Conservation (phyloP, 345 rosid species). For the Gynandropsis gynandra region DNA sequence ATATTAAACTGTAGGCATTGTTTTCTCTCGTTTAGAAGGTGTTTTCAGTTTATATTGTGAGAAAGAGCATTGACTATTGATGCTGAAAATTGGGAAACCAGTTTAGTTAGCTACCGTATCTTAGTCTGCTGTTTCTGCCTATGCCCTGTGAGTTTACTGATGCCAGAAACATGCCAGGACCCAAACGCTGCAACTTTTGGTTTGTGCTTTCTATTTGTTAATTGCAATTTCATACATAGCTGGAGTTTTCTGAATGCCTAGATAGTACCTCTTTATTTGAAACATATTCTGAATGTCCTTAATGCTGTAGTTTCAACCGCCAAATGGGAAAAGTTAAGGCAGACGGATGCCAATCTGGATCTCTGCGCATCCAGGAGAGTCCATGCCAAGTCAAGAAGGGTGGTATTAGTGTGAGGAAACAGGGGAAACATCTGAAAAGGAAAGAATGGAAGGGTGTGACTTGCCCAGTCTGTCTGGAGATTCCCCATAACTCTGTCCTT, state of each 20-base stretch:
- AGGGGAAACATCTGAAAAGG: slow-evolving; percentile 36
- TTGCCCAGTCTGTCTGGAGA: slow-evolving; percentile 75
- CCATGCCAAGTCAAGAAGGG: slow-evolving; percentile 26
- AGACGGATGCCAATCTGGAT: slow-evolving; percentile 25
- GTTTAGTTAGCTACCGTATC: too few species aligned
- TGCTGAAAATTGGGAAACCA: too few species aligned
- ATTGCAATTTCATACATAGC: background rate
- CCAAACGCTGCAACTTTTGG: background rate
- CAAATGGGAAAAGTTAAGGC: slow-evolving; percentile 47
- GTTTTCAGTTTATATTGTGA: background rate
- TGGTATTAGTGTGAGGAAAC: slow-evolving; percentile 27
- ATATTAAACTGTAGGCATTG: background rate
- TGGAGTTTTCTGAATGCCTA: slow-evolving; percentile 8
- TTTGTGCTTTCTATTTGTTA: background rate
- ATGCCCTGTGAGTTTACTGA: background rate
- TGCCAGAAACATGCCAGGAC: background rate
- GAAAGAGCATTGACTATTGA: background rate
- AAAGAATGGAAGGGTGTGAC: slow-evolving; percentile 58
- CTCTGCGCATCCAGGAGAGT: slow-evolving; percentile 15
- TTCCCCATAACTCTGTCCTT: slow-evolving; percentile 81
- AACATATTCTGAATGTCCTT: background rate
- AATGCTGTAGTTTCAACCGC: slow-evolving; percentile 18
- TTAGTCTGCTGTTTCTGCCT: slow-evolving; percentile 3
- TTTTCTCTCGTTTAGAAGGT: background rate
- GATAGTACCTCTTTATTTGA: background rate